Conservation (phyloP, 2,329 filamentous ascomycete genomes). For the Elsinoe perseae region DNA sequence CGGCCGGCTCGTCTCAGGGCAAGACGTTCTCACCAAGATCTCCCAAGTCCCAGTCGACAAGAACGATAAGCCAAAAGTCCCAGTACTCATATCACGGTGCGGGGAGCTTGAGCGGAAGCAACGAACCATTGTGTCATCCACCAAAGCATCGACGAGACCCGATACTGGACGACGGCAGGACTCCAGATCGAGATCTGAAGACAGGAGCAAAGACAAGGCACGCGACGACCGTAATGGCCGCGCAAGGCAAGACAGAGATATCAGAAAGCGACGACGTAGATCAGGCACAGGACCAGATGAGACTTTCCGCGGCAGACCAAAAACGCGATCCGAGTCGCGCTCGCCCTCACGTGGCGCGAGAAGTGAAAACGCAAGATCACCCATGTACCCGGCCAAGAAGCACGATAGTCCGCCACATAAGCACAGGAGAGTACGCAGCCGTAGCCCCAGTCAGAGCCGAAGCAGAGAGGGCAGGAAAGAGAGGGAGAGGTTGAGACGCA, state of each 20-base stretch:
- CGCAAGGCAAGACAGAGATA: not conserved
- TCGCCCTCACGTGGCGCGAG: conserved; percentile 19
- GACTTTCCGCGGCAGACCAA: conserved; percentile 30
- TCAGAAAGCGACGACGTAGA: conserved; percentile 25
- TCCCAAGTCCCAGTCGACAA: conserved; percentile 33
- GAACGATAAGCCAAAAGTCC: conserved; percentile 30
- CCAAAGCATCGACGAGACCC: not conserved
- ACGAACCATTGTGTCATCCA: conserved; percentile 9
- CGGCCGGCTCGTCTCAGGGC: conserved; percentile 32
- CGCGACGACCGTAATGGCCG: not conserved
- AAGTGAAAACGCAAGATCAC: conserved; percentile 24
- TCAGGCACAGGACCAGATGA: conserved; percentile 32
- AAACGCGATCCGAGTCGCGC: conserved; percentile 25
- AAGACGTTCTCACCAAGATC: conserved; percentile 30
- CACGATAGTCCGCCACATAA: conserved; percentile 23
- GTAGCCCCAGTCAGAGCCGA: conserved; percentile 25
- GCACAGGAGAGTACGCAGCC: conserved; percentile 30
- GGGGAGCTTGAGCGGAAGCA: conserved; percentile 34
- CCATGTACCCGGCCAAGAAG: conserved; percentile 20
- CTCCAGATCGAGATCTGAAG: conserved; percentile 17
- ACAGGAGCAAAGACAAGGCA: conserved; percentile 16
- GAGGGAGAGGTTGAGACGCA: conserved; percentile 18
- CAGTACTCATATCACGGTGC: conserved; percentile 32
- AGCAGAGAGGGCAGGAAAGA: conserved; percentile 22
- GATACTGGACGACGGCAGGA: conserved; percentile 17